These are phyloP conservation scores for Arthromyces matolae DNA, from an alignment of 768 basidiomycete genomes.

Conservation along the genomic window DNA sequence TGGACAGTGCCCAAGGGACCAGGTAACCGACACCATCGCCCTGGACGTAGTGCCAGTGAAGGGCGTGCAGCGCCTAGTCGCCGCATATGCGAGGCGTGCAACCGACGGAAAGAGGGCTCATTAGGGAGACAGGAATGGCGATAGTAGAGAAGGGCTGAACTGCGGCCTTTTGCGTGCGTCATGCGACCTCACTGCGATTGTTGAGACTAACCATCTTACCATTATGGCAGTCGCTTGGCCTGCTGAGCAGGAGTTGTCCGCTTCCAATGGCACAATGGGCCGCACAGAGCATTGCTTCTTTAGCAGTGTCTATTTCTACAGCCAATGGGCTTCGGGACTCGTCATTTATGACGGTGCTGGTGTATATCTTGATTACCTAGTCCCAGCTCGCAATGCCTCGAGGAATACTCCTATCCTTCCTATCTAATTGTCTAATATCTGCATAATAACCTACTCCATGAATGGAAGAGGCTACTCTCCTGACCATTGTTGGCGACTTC, in stretches of 20 bases:
- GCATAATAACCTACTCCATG: neutral
- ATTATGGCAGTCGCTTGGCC: neutral
- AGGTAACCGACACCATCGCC: slow-evolving; percentile 15
- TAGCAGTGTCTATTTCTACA: neutral
- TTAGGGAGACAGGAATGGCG: slow-evolving; percentile 16
- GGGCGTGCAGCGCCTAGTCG: slow-evolving; percentile 16
- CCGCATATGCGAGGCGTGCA: slow-evolving; percentile 39
- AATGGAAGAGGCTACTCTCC: neutral
- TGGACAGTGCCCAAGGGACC: slow-evolving; percentile 32
- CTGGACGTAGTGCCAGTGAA: slow-evolving; percentile 18
- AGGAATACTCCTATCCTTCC: neutral
- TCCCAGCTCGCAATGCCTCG: neutral
- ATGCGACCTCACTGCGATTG: neutral
- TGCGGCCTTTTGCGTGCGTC: slow-evolving; percentile 6
- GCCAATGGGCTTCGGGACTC: neutral
- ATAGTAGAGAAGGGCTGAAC: slow-evolving; percentile 6
- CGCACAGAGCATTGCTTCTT: neutral
- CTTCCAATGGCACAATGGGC: neutral
- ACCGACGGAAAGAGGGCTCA: slow-evolving; percentile 24
- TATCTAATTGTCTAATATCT: neutral
- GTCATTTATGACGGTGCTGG: neutral
- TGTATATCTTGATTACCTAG: no score
- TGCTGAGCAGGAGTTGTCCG: neutral
- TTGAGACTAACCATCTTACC: neutral
- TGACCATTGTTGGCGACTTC: neutral